Percentiles rank a stretch among this genome's conserved stretches.
These are phyloP conservation scores for barley (Hordeum vulgare) DNA, from an alignment of 176 grass and related monocot genomes.

Conservation along the genomic window MorexV3_pseudomolecules_assembly NC_058520.1:28814994-28815493, in stretches of 20 bases:
- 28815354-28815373: neutral
- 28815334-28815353: neutral
- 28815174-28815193: constrained; percentile 60
- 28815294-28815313: neutral
- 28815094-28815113: no score
- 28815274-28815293: neutral
- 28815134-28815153: neutral
- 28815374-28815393: no score
- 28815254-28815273: neutral
- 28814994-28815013: constrained; percentile 73
- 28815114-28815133: neutral
- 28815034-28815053: constrained; percentile 69
- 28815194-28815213: constrained; percentile 39
- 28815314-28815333: neutral
- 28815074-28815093: no score
- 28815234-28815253: constrained; percentile 66
- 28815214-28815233: constrained; percentile 49
- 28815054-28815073: neutral
- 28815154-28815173: constrained; percentile 21
- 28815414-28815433: no score
- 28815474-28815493: no score
- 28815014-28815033: constrained; percentile 44
- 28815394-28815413: no score
- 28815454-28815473: no score
- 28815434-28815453: no score